Evolutionary conservation across 768 basidiomycete genomes (phyloP).

Genomic region (Boletus reticuloceps): DNA sequence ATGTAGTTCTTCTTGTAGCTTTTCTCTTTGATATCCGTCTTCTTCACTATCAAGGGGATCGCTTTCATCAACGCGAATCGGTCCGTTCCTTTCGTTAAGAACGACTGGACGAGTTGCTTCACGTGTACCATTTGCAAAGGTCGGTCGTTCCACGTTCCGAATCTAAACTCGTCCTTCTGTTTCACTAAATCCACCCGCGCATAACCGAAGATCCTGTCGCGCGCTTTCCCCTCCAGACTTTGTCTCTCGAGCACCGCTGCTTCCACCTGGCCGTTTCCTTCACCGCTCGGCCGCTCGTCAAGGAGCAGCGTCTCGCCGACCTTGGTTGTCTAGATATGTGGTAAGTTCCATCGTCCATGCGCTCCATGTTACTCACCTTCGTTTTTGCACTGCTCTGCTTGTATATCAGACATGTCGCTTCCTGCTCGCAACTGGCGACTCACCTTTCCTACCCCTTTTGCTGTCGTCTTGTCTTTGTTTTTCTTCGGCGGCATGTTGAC

Average conservation of each 20-base stretch:
- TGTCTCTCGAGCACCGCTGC: not conserved
- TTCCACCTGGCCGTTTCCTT: not conserved
- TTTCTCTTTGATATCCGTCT: not conserved
- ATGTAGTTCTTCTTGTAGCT: not conserved
- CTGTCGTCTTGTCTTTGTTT: too few relatives aligned
- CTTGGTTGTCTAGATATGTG: too few relatives aligned
- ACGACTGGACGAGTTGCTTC: not conserved
- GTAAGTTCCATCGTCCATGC: too few relatives aligned
- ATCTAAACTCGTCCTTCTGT: not conserved
- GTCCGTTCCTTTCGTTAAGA: not conserved
- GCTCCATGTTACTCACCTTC: too few relatives aligned
- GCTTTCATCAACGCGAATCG: not conserved
- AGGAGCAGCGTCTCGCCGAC: too few relatives aligned
- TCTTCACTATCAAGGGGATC: not conserved
- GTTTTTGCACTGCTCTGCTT: too few relatives aligned
- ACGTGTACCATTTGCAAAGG: not conserved
- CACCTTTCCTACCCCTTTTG: too few relatives aligned
- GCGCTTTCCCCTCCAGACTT: rapidly evolving
- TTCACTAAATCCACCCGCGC: not conserved
- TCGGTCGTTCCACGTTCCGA: not conserved
- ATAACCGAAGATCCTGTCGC: not conserved
- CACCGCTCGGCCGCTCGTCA: too few relatives aligned
- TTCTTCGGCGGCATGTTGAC: too few relatives aligned
- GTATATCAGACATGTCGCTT: too few relatives aligned
- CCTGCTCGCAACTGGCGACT: too few relatives aligned